Percentiles rank a stretch among this genome's conserved stretches.
These are phyloP conservation scores for Usnea hakonensis DNA, from an alignment of 495 filamentous ascomycete genomes.

Conservation along the genomic window DNA sequence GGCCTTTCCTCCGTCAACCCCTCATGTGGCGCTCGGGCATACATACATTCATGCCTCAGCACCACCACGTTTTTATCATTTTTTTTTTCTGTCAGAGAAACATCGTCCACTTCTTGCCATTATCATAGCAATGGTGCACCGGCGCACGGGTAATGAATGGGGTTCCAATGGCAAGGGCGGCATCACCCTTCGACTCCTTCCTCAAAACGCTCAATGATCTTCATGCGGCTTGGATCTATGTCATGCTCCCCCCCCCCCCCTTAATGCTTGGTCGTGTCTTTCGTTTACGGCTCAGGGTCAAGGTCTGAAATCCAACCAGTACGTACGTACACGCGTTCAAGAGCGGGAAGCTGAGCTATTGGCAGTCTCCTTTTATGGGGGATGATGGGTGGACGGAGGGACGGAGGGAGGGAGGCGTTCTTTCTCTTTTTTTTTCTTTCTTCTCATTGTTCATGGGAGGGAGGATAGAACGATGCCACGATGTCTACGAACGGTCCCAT, in stretches of 20 bases:
- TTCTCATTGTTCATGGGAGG: neutral
- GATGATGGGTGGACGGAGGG: neutral
- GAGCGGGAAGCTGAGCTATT: neutral
- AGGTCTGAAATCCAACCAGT: neutral
- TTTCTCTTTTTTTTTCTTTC: too few species aligned
- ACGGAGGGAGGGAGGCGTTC: neutral
- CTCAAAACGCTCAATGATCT: neutral
- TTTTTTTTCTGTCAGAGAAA: neutral
- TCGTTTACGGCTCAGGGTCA: conserved; percentile 12
- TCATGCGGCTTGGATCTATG: neutral
- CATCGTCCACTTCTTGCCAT: neutral
- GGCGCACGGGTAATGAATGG: conserved; percentile 11
- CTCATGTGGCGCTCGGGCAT: neutral
- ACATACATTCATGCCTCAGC: neutral
- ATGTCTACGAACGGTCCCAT: conserved; percentile 9
- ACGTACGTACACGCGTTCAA: neutral
- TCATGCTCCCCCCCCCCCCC: neutral
- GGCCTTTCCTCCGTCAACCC: neutral
- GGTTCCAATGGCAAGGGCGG: conserved; percentile 6
- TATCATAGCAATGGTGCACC: conserved; percentile 1
- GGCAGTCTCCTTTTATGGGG: neutral
- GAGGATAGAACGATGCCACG: conserved; percentile 9
- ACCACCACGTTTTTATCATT: neutral
- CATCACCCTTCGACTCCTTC: conserved; percentile 1
- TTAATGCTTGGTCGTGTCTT: conserved; percentile 3